These are phyloP conservation scores for Tirmania nivea DNA, from an alignment of 495 filamentous ascomycete species.

Conservation along the genomic window DNA sequence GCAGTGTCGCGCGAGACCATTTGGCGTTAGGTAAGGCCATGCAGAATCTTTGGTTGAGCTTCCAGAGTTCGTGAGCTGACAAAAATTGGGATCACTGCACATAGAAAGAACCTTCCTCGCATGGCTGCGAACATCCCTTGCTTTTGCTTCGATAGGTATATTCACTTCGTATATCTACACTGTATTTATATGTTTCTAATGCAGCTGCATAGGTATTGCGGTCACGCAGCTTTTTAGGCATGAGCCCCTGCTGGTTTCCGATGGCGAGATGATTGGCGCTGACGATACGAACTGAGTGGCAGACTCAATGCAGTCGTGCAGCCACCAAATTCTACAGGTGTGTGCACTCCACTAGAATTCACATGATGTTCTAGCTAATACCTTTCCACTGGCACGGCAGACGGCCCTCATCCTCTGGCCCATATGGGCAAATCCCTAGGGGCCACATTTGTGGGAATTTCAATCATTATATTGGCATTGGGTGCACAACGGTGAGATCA, in stretches of 20 bases:
- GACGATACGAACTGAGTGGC: neutral
- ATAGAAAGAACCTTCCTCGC: slow-evolving; percentile 86
- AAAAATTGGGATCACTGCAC: neutral
- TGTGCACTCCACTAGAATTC: slow-evolving; percentile 2
- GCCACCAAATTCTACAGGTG: too few relatives aligned
- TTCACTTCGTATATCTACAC: slow-evolving; percentile 28
- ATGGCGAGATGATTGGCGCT: slow-evolving; percentile 9
- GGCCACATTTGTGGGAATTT: slow-evolving; percentile 72
- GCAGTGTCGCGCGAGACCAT: slow-evolving; percentile 85
- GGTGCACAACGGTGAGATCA: slow-evolving; percentile 48
- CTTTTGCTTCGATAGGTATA: slow-evolving; percentile 90
- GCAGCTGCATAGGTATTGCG: slow-evolving; percentile 41
- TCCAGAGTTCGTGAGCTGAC: neutral
- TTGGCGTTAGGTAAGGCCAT: slow-evolving; percentile 56
- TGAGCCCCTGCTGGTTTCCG: slow-evolving; percentile 38
- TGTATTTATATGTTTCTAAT: too few relatives aligned
- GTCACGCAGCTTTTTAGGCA: slow-evolving; percentile 91
- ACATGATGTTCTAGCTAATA: neutral
- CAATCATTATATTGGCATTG: slow-evolving; percentile 63
- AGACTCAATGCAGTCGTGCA: too few relatives aligned
- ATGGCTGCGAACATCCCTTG: slow-evolving; percentile 86
- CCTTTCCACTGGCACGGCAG: neutral
- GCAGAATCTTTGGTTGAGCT: neutral
- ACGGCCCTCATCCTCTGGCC: slow-evolving; percentile 29
- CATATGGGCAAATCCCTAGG: slow-evolving; percentile 82